Evolutionary conservation across 164 flowering plant genomes (phyloP).

Genomic region (Protea cynaroides): DNA sequence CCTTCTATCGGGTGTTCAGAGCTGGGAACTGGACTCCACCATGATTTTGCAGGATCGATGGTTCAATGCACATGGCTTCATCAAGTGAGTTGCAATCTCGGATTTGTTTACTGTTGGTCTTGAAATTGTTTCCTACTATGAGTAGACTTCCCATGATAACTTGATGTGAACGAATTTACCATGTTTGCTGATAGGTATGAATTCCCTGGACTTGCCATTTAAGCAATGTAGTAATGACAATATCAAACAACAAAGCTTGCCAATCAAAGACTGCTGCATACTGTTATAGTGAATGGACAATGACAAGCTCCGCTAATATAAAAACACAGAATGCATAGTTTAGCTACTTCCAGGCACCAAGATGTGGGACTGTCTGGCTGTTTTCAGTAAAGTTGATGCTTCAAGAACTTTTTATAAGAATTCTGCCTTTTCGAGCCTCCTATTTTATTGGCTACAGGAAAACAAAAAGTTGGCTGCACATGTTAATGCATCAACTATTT

Average conservation of each 20-base stretch:
- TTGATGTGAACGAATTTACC: not conserved
- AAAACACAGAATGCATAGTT: not conserved
- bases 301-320: not conserved
- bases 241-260: not conserved
- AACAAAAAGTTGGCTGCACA: not conserved
- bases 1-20: constrained; percentile 70
- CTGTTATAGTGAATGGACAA: not conserved
- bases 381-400: not conserved
- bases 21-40: constrained; percentile 70
- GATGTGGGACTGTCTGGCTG: not conserved
- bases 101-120: not conserved
- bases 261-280: not conserved
- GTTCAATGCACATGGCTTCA: not conserved
- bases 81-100: not conserved
- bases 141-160: not conserved
- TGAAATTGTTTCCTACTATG: not conserved
- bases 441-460: too few relatives aligned
- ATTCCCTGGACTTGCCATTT: not conserved
- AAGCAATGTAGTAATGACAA: not conserved
- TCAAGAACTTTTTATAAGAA: not conserved
- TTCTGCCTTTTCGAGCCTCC: too few relatives aligned
- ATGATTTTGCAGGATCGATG: constrained; percentile 13
- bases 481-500: not conserved
- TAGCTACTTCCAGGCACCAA: not conserved
- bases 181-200: not conserved